Evolutionary conservation across 139 green algal species (phyloP).

Genomic region (Picochlorum sp.): DNA sequence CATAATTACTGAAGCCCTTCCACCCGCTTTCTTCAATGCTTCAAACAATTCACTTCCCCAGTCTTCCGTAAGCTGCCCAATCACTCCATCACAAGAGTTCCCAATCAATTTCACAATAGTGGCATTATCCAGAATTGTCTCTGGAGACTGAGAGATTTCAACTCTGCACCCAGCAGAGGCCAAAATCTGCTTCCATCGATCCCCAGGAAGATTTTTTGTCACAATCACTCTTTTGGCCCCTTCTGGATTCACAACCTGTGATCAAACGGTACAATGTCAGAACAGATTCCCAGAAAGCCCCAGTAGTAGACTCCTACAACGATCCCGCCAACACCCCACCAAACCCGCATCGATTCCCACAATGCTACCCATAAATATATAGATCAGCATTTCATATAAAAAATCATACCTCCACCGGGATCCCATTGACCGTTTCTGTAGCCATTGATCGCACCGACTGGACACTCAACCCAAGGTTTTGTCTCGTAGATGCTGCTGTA

Average conservation of each 20-base stretch:
- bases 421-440: too few relatives aligned
- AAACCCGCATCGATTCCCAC: too few relatives aligned
- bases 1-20: conserved; percentile 90
- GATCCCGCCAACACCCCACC: neutral
- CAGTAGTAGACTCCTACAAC: neutral
- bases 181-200: conserved; percentile 84
- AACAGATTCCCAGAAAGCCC: neutral
- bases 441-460: too few relatives aligned
- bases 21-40: conserved; percentile 75
- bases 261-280: neutral
- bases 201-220: conserved; percentile 89
- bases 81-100: conserved; percentile 84
- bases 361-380: too few relatives aligned
- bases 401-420: too few relatives aligned
- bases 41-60: conserved; percentile 84
- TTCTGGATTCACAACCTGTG: conserved; percentile 79
- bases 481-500: too few relatives aligned
- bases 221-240: conserved; percentile 85
- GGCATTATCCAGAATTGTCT: conserved; percentile 80
- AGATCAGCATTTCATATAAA: too few relatives aligned
- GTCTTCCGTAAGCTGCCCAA: conserved; percentile 96
- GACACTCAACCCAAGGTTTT: too few relatives aligned
- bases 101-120: conserved; percentile 86
- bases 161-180: conserved; percentile 52
- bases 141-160: conserved; percentile 48